phyloP scores from a whole-genome alignment of 2,329 filamentous ascomycete genomes.

The Cladosporium sp. region DNA sequence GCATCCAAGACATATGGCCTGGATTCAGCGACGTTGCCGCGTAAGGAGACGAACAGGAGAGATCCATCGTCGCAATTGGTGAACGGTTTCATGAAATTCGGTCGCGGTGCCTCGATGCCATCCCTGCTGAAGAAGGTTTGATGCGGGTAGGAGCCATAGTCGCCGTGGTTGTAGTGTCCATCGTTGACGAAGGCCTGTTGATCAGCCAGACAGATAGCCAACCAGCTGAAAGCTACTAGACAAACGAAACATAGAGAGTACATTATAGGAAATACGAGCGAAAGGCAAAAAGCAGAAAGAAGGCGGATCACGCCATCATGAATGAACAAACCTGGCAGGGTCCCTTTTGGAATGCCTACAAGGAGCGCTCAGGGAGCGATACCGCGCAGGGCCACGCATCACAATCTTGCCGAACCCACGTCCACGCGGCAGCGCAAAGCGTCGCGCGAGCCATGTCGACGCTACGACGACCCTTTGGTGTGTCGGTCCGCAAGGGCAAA shows the following conservation, averaged over 20 bases:
- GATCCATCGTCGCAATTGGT: slow-evolving; percentile 27
- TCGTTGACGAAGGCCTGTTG: slow-evolving; percentile 18
- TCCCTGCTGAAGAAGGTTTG: slow-evolving; percentile 30
- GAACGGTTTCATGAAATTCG: slow-evolving; percentile 27
- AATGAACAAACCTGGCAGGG: too few species aligned
- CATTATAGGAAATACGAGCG: too few species aligned
- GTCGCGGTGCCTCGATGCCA: slow-evolving; percentile 27
- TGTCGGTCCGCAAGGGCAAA: too few species aligned
- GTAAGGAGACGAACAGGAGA: slow-evolving; percentile 24
- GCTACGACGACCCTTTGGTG: too few species aligned
- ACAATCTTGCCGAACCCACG: too few species aligned
- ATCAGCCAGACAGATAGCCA: slow-evolving; percentile 11
- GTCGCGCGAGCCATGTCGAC: too few species aligned
- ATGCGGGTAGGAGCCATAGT: slow-evolving; percentile 32
- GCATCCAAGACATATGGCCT: slow-evolving; percentile 17
- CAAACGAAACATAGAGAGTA: not conserved
- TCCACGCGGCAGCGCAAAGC: too few species aligned
- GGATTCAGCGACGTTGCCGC: slow-evolving; percentile 18
- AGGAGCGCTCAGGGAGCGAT: too few species aligned
- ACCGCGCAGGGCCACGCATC: too few species aligned
- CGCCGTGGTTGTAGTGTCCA: slow-evolving; percentile 29
- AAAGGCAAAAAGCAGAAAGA: too few species aligned
- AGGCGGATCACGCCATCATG: too few species aligned
- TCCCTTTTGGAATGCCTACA: too few species aligned
- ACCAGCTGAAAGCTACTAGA: not conserved